phyloP scores from a whole-genome alignment of 169 alveolate genomes.

The Babesia bigemina region DNA sequence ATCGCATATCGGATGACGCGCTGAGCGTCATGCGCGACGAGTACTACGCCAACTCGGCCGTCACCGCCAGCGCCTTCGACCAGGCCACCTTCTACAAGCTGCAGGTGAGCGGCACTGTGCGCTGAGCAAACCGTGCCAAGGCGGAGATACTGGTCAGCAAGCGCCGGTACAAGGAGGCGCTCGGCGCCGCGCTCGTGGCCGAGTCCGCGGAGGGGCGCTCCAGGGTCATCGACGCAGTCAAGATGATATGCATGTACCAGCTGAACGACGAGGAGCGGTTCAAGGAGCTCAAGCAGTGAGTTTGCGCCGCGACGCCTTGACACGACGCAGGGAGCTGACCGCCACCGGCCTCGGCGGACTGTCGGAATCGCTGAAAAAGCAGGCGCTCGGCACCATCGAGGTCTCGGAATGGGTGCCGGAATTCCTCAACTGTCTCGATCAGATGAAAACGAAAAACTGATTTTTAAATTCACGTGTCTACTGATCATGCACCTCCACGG shows the following conservation, averaged over 20 bases:
- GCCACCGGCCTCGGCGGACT: constrained; percentile 32
- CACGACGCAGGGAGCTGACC: constrained; percentile 12
- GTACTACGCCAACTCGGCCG: constrained; percentile 19
- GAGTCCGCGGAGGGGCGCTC: constrained; percentile 10
- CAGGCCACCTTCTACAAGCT: constrained; percentile 33
- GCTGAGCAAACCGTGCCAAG: not conserved
- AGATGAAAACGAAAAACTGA: constrained; percentile 21
- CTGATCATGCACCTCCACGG: constrained; percentile 14
- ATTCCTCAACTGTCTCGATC: constrained; percentile 47
- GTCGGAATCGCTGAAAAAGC: constrained; percentile 43
- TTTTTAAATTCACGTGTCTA: not conserved
- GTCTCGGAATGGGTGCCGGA: constrained; percentile 63
- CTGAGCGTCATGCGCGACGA: constrained; percentile 13
- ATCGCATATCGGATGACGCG: constrained; percentile 41
- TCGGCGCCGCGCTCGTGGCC: constrained; percentile 46
- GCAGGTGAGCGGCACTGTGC: constrained; percentile 29
- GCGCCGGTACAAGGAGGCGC: constrained; percentile 53
- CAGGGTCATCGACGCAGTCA: constrained; percentile 43
- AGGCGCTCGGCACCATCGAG: constrained; percentile 59
- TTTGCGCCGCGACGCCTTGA: not conserved
- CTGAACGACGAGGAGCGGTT: constrained; percentile 52
- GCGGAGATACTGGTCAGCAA: constrained; percentile 46
- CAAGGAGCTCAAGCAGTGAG: constrained; percentile 43
- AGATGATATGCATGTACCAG: constrained; percentile 61
- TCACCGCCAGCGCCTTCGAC: constrained; percentile 13